Evolutionary conservation across 2,329 filamentous ascomycete genomes (phyloP).

Genomic region (Elsinoe necatrix): DNA sequence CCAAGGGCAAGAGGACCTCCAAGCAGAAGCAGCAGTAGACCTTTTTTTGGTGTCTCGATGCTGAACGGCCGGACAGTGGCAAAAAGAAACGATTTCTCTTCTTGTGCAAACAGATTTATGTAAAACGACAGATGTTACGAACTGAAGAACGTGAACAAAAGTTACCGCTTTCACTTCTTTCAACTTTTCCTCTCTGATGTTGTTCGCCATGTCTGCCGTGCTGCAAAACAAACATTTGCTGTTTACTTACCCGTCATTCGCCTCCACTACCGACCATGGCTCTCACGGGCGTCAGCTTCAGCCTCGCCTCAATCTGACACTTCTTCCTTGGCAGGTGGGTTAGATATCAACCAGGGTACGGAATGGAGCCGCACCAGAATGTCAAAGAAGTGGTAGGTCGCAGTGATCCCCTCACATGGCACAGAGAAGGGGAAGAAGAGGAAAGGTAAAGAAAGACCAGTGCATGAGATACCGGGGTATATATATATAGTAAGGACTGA

Average conservation of each 20-base stretch:
- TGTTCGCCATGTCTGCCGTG: background rate
- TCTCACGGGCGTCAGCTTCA: background rate
- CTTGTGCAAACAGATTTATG: background rate
- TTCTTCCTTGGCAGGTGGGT: background rate
- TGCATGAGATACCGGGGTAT: too few species aligned
- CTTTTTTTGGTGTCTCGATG: background rate
- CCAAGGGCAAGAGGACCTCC: background rate
- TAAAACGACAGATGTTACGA: background rate
- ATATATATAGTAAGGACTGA: background rate
- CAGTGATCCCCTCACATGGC: too few species aligned
- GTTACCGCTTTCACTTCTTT: background rate
- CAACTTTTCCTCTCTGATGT: too few species aligned
- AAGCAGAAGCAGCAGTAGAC: background rate
- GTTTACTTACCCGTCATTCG: background rate
- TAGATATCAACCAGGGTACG: background rate
- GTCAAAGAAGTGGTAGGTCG: background rate
- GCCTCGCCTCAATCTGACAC: background rate
- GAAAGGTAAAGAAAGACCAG: background rate
- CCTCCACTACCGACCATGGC: background rate
- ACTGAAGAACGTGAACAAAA: background rate
- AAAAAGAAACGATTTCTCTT: background rate
- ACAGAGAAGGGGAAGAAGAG: background rate
- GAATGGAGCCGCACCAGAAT: background rate
- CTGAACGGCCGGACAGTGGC: background rate
- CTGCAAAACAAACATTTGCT: background rate